phyloP scores from a whole-genome alignment of 2,329 filamentous ascomycete genomes.

The Endoconidiophora polonica region DNA sequence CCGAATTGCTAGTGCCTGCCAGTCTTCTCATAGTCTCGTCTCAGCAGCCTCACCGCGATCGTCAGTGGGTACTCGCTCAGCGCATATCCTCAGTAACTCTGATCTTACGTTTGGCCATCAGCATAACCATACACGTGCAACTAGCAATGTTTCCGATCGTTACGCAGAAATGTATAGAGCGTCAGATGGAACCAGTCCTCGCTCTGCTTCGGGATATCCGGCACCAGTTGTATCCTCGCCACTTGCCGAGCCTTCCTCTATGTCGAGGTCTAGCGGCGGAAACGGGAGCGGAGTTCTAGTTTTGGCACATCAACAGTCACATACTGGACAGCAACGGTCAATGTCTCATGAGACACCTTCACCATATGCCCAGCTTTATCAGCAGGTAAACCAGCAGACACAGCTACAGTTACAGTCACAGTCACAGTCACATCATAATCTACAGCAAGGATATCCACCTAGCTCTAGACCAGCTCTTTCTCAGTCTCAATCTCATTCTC shows the following conservation, averaged over 20 bases:
- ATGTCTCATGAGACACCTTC: too few species aligned
- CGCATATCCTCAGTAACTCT: neutral
- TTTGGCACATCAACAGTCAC: neutral
- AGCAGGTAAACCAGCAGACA: too few species aligned
- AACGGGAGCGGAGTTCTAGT: too few species aligned
- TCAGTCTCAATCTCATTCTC: too few species aligned
- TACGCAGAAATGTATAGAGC: neutral
- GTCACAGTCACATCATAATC: too few species aligned
- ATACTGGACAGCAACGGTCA: too few species aligned
- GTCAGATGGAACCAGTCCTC: neutral
- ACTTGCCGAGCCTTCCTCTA: neutral
- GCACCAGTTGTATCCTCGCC: neutral
- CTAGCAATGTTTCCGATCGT: constrained; percentile 4
- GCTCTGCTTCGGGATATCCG: neutral
- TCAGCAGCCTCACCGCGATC: constrained; percentile 2
- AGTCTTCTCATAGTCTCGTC: constrained; percentile 6
- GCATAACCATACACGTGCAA: neutral
- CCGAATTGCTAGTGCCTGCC: neutral
- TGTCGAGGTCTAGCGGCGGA: neutral
- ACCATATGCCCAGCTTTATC: too few species aligned
- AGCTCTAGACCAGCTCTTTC: too few species aligned
- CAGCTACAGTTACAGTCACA: too few species aligned
- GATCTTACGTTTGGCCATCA: neutral
- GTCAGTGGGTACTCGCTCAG: constrained; percentile 2
- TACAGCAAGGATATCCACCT: too few species aligned